Conservation (phyloP, 768 basidiomycete species). For the Pisolithus tinctorius region DNA sequence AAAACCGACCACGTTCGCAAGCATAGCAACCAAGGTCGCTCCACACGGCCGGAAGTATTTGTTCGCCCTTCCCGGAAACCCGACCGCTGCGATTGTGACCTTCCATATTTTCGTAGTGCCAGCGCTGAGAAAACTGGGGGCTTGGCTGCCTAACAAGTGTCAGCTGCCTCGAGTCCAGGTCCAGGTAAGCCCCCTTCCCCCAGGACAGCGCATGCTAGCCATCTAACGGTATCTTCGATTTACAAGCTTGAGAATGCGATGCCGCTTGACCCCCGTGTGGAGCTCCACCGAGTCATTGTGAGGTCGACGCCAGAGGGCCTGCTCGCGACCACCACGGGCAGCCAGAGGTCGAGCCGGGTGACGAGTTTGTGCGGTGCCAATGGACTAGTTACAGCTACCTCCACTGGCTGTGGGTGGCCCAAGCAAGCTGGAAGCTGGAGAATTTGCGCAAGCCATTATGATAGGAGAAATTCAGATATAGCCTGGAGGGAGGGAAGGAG, state of each 20-base stretch:
- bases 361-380: conserved; percentile 79
- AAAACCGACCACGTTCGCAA: conserved; percentile 89
- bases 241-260: conserved; percentile 52
- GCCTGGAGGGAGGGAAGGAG: background rate
- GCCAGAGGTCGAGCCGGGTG: conserved; percentile 78
- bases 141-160: conserved; percentile 48
- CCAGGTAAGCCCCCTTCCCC: conserved; percentile 38
- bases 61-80: conserved; percentile 87
- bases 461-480: conserved; percentile 56
- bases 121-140: conserved; percentile 65
- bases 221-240: background rate
- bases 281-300: conserved; percentile 77
- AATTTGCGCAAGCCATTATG: conserved; percentile 51
- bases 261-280: conserved; percentile 64
- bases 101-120: conserved; percentile 84
- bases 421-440: conserved; percentile 44
- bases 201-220: too few relatives aligned
- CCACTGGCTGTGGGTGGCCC: conserved; percentile 27
- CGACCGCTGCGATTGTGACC: conserved; percentile 80
- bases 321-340: conserved; percentile 74
- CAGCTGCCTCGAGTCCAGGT: conserved; percentile 59
- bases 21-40: conserved; percentile 42
- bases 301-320: conserved; percentile 38
- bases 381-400: conserved; percentile 70
- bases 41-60: conserved; percentile 45